Base-by-base conservation (phyloP, 306 rosid genomes). In the Argentina anserina region DNA sequence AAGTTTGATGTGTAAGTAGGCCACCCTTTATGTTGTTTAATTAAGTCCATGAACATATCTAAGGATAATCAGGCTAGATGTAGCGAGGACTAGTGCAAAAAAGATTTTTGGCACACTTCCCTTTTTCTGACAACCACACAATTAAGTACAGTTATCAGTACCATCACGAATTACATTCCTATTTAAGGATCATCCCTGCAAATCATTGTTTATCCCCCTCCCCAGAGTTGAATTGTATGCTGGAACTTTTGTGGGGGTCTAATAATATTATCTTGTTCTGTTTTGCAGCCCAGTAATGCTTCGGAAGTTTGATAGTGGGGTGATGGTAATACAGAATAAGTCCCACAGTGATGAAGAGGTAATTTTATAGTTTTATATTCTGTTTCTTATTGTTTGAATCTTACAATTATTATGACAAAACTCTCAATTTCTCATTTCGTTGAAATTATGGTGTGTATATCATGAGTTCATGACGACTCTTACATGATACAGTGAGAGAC, bases 251-350 rank as follows among this genome's bases (percentile, higher is more conserved):
- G 5, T 50, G 9, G 65, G 39, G 34, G 4, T 59, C 65, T 33
- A 28, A 29, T 53, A n/a, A 25, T 39, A 25, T 6, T 6, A 62
- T 23, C 28, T 74, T 62, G 15, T 69, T 75, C 53, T 36, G 7
- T 74, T 55, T 74, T 60, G 63, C 91, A 94, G 97, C 72, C 89
- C 89, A 50, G 88, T 91, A 49, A 81, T 90, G 90, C 86, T 94
- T 52, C 91, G 98, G 41, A 91, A 89, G 84, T 94, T 94, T 83
- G 98, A 91, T 84, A 94, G 98, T 42, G 98, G 98, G 61, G 98
- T 91, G 83, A 91, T 88, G 97, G 97, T 94, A 76, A 88, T 94
- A 85, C 96, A 86, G 81, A 94, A 84, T 58, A 94, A 94, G 87
- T 88, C 95, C 69, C 94, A 89, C 40, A 94, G 98, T 76, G 98